These are phyloP conservation scores for Trypanosoma brucei DNA, from an alignment of 208 protist species.

Conservation along the genomic window DNA sequence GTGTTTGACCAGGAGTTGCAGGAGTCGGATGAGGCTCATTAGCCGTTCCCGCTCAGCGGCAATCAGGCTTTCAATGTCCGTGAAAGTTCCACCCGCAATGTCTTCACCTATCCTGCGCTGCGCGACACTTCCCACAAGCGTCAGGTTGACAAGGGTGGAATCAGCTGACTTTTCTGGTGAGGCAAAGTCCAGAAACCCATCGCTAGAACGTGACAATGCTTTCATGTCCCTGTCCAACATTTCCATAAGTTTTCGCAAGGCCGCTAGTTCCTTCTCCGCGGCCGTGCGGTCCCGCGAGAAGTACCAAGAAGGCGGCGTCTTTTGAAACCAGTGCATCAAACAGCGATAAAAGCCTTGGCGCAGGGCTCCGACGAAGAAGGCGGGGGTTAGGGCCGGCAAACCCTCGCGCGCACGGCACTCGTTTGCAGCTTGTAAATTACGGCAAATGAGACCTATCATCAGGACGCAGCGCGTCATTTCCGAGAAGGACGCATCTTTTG, in stretches of 20 bases:
- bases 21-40: slow-evolving; percentile 38
- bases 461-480: slow-evolving; percentile 71
- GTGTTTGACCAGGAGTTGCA: slow-evolving; percentile 62
- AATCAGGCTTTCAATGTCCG: neutral
- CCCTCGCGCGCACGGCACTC: slow-evolving; percentile 36
- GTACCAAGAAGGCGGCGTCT: slow-evolving; percentile 75
- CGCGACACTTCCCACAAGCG: slow-evolving; percentile 3
- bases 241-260: slow-evolving; percentile 47
- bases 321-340: slow-evolving; percentile 81
- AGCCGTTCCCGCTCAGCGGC: slow-evolving; percentile 41
- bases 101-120: neutral
- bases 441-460: slow-evolving; percentile 55
- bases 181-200: slow-evolving; percentile 71
- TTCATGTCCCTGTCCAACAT: slow-evolving; percentile 46
- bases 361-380: slow-evolving; percentile 52
- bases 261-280: slow-evolving; percentile 40
- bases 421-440: slow-evolving; percentile 52
- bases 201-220: slow-evolving; percentile 22
- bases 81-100: too few relatives aligned
- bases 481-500: slow-evolving; percentile 74
- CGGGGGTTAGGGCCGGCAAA: slow-evolving; percentile 38
- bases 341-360: slow-evolving; percentile 70
- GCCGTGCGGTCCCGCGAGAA: slow-evolving; percentile 48
- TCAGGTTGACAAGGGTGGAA: slow-evolving; percentile 2
- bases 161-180: neutral